Conservation (phyloP, 2,329 filamentous ascomycete genomes). For the Pseudocercospora pini-densiflorae region DNA sequence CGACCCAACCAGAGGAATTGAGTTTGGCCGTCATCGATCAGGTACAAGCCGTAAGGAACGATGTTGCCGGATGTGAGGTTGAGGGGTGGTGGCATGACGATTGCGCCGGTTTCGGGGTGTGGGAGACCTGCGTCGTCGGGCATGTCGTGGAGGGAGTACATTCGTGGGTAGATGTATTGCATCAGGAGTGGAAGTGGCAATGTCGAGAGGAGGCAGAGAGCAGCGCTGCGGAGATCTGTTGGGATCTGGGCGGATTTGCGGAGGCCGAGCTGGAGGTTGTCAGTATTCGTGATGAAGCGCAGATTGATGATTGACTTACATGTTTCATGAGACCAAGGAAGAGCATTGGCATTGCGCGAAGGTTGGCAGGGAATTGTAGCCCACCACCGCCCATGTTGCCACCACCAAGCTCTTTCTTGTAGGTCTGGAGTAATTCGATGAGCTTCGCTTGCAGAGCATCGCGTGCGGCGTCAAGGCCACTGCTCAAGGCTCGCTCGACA, state of each 20-base stretch:
- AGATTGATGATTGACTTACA: constrained; percentile 56
- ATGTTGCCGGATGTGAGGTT: constrained; percentile 90
- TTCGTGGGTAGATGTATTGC: constrained; percentile 74
- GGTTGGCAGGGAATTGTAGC: constrained; percentile 90
- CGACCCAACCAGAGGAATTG: constrained; percentile 97
- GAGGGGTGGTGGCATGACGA: constrained; percentile 78
- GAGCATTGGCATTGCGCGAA: constrained; percentile 83
- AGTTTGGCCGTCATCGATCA: constrained; percentile 96
- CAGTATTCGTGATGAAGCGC: constrained; percentile 26
- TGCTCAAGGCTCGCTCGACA: constrained; percentile 84
- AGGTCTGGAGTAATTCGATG: constrained; percentile 89
- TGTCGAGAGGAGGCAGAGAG: constrained; percentile 91
- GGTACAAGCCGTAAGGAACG: constrained; percentile 87
- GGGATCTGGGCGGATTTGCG: constrained; percentile 93
- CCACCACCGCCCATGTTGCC: constrained; percentile 93
- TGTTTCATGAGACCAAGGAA: constrained; percentile 97
- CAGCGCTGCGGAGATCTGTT: constrained; percentile 89
- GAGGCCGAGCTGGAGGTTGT: constrained; percentile 65
- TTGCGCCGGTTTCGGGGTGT: constrained; percentile 84
- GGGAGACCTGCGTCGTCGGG: constrained; percentile 88
- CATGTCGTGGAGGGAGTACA: constrained; percentile 92
- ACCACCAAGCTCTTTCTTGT: constrained; percentile 94
- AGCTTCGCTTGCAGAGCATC: constrained; percentile 91
- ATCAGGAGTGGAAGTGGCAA: constrained; percentile 86
- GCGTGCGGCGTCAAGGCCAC: constrained; percentile 84